Evolutionary conservation across 2,329 filamentous ascomycete genomes (phyloP).

Genomic region (Xylaria multiplex): DNA sequence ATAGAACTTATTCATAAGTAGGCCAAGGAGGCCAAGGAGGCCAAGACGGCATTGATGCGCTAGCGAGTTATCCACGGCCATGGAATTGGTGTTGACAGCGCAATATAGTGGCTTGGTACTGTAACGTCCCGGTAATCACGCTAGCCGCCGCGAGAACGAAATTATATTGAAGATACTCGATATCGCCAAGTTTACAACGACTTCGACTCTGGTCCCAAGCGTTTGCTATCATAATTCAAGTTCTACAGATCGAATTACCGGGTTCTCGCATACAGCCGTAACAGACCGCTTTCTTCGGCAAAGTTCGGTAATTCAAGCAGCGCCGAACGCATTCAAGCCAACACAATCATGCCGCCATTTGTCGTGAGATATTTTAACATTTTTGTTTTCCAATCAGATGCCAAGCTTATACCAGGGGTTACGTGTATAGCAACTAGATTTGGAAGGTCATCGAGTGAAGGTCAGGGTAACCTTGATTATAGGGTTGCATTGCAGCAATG

Average conservation of each 20-base stretch:
- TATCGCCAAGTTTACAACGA: background rate
- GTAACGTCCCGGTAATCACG: conserved; percentile 25
- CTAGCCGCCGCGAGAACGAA: background rate
- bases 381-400: conserved; percentile 23
- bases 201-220: background rate
- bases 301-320: conserved; percentile 1
- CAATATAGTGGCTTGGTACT: conserved; percentile 27
- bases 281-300: conserved; percentile 2
- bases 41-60: conserved; percentile 24
- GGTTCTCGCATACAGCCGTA: conserved; percentile 6
- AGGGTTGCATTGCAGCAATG: conserved; percentile 28
- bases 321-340: background rate
- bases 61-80: conserved; percentile 20
- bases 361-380: conserved; percentile 26
- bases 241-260: background rate
- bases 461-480: conserved; percentile 29
- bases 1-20: background rate
- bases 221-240: background rate
- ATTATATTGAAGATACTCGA: conserved; percentile 1
- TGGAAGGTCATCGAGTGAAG: conserved; percentile 24
- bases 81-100: background rate
- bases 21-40: conserved; percentile 18
- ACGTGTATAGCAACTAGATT: conserved; percentile 26
- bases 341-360: conserved; percentile 32
- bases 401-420: conserved; percentile 9